Evolutionary conservation across 345 rosid species (phyloP), one percentile per base, ranked within the genome.

Genomic region (Combretum micranthum): DNA sequence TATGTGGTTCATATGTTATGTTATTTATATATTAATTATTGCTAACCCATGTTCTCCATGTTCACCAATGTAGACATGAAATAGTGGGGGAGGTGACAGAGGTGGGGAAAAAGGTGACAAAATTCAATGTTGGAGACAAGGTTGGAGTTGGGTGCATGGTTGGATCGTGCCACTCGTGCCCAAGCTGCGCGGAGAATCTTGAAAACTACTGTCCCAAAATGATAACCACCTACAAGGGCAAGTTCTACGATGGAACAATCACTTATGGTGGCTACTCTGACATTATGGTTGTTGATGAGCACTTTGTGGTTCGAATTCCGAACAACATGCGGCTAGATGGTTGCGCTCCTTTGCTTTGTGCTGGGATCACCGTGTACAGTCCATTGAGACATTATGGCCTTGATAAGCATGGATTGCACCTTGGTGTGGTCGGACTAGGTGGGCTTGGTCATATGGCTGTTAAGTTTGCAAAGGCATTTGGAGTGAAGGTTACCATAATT

Each of bases 291-390:
- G 76, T 74, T 0, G 71, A 83, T 12, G 75, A 85, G 44, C 85
- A 69, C 25, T 87, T 75, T 60, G 60, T 84, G 2, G 63, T 84
- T 20, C 62, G 64, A 15, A 66, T 87, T 47, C 92, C 89, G 0
- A 75, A 79, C 12, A 73, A 59, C 43, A 52, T 84, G 56, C 74
- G 83, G 12, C 79, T 83, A 4, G 87, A 80, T 3, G 62, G 76
- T 2, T 72, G 63, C 9, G 96, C 92, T 1, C 92, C 90, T 4
- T 66, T 87, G 37, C 80, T 87, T 1, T 87, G 95, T 50, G 88
- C 84, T 7, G 95, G 90, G 16, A 82, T 84, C 61, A 83, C 86
- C 0, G 82, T 87, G 19, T 84, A 84, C 18, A 83, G 88, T 63
- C 85, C 96, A 0, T 67, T 87, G 77, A 82, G 57, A 54, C 75